A percentile compares a stretch with the other conserved stretches of the same genome.
phyloP scores from a whole-genome alignment of 768 basidiomycete genomes.

The Termitomyces sp. region DNA sequence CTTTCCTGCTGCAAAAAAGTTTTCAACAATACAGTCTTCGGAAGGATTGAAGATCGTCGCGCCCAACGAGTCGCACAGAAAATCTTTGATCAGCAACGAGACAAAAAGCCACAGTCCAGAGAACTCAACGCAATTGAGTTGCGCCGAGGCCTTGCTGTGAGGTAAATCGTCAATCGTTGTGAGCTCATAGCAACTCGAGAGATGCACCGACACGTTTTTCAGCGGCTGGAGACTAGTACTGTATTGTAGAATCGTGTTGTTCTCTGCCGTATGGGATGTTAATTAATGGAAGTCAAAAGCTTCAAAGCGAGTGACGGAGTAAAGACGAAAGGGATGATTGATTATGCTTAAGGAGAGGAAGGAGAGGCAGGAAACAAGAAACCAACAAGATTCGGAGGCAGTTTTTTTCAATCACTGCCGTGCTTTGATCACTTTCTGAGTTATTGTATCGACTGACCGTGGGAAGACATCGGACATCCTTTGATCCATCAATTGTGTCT shows the following conservation, averaged over 20 bases:
- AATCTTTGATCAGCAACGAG: not conserved
- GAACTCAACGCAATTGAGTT: not conserved
- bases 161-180: not conserved
- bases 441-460: constrained; percentile 1
- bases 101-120: not conserved
- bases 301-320: not conserved
- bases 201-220: not conserved
- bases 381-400: too few species aligned
- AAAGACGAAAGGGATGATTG: not conserved
- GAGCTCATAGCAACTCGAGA: not conserved
- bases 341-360: constrained; percentile 1
- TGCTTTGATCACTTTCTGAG: not conserved
- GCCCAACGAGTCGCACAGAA: not conserved
- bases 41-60: not conserved
- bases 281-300: not conserved
- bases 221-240: not conserved
- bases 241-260: not conserved
- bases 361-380: not conserved
- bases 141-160: not conserved
- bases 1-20: not conserved
- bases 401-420: not conserved
- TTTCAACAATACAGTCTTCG: not conserved
- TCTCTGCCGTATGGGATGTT: not conserved
- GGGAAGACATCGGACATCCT: not conserved
- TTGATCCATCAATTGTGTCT: not conserved